Evolutionary conservation across 2,329 filamentous ascomycete species (phyloP).

Genomic region (Metarhizium brunneum): DNA sequence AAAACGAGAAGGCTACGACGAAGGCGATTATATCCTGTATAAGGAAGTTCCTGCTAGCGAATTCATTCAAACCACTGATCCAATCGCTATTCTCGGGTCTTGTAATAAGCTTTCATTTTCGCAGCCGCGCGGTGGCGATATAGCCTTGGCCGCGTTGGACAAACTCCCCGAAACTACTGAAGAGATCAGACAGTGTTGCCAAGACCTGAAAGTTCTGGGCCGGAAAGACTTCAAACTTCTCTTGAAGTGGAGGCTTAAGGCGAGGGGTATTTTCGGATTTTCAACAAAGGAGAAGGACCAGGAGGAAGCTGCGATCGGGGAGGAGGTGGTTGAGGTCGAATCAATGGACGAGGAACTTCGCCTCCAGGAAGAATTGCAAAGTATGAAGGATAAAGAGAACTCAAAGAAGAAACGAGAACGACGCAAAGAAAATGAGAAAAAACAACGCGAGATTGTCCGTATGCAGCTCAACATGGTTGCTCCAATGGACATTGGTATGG

Average conservation of each 20-base stretch:
- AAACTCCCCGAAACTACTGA: constrained; percentile 79
- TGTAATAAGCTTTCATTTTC: constrained; percentile 79
- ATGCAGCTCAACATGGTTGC: constrained; percentile 97
- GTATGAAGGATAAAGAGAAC: constrained; percentile 69
- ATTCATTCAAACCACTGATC: constrained; percentile 88
- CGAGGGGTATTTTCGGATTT: constrained; percentile 85
- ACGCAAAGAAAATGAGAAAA: constrained; percentile 83
- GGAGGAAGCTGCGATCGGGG: constrained; percentile 29
- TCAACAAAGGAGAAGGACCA: constrained; percentile 57
- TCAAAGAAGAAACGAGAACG: constrained; percentile 74
- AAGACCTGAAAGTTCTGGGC: constrained; percentile 81
- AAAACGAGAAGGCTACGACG: constrained; percentile 95
- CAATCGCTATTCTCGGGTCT: constrained; percentile 81
- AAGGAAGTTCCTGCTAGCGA: constrained; percentile 83
- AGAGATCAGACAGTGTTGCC: constrained; percentile 70
- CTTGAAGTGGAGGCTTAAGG: constrained; percentile 79
- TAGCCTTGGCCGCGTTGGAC: constrained; percentile 77
- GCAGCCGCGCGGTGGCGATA: constrained; percentile 70
- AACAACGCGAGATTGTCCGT: constrained; percentile 87
- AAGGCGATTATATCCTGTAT: constrained; percentile 87
- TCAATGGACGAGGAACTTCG: constrained; percentile 91
- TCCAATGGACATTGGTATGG: constrained; percentile 91
- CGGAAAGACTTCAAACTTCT: constrained; percentile 90
- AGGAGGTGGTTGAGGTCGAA: constrained; percentile 67
- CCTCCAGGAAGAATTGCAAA: constrained; percentile 80